A percentile compares a stretch with the other conserved stretches of the same genome.
Evolutionary conservation across 495 filamentous ascomycete genomes (phyloP).

Genomic region (Aspergillus leporis): DNA sequence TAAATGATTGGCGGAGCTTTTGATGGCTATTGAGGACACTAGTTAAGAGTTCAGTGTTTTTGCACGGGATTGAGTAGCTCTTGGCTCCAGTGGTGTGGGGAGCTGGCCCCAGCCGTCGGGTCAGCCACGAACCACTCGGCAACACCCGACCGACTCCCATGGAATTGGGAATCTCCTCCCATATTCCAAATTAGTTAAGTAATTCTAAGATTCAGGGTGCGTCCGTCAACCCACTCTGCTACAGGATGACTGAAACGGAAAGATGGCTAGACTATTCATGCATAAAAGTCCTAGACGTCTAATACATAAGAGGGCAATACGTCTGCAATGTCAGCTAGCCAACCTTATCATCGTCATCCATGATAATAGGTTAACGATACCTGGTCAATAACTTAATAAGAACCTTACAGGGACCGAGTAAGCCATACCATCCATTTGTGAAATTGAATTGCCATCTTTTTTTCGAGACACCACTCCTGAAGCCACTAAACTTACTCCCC

Average conservation of each 20-base stretch:
- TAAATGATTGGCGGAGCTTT: neutral
- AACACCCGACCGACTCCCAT: slow-evolving; percentile 15
- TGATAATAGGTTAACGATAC: too few species aligned
- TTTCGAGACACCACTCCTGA: too few species aligned
- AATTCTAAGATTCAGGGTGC: neutral
- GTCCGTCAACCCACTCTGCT: neutral
- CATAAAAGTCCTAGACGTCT: too few species aligned
- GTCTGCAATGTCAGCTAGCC: neutral
- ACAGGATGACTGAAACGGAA: neutral
- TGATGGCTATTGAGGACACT: neutral
- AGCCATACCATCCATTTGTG: too few species aligned
- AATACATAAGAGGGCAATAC: too few species aligned
- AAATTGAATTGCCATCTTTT: too few species aligned
- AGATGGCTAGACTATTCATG: neutral
- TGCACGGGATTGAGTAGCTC: too few species aligned
- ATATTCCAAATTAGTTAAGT: neutral
- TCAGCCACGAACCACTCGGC: slow-evolving; percentile 20
- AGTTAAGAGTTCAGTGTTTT: too few species aligned
- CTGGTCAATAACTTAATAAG: too few species aligned
- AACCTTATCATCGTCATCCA: too few species aligned
- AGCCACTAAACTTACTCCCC: too few species aligned
- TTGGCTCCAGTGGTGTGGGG: slow-evolving; percentile 2
- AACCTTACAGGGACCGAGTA: too few species aligned
- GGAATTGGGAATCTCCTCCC: neutral
- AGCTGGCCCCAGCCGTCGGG: neutral